phyloP scores from a whole-genome alignment of 208 protist genomes.

The Lotmaria passim region DNA sequence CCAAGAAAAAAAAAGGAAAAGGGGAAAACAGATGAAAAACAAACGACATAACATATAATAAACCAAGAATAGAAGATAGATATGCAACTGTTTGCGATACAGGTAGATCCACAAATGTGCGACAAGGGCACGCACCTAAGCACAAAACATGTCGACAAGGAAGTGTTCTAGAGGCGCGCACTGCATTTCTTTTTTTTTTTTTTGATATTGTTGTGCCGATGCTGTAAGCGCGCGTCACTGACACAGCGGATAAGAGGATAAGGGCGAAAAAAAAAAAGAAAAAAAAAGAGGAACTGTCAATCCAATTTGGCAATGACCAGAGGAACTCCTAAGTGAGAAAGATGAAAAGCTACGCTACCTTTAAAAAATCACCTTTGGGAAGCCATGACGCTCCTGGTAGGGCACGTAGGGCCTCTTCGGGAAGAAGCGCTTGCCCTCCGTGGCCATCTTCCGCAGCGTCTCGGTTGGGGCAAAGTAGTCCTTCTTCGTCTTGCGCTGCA shows the following conservation, averaged over 20 bases:
- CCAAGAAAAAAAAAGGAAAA: not conserved
- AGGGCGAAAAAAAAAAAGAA: not conserved
- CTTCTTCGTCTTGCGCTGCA: constrained; percentile 50
- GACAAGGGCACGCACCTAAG: too few species aligned
- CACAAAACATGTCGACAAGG: too few species aligned
- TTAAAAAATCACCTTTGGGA: constrained; percentile 55
- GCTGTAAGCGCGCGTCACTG: too few species aligned
- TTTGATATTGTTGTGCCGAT: too few species aligned
- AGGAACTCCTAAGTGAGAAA: not conserved
- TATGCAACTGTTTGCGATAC: too few species aligned
- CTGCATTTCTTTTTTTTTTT: too few species aligned
- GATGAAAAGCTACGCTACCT: not conserved
- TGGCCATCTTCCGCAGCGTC: constrained; percentile 69
- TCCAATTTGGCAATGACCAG: too few species aligned
- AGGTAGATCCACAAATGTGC: too few species aligned
- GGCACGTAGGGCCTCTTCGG: constrained; percentile 77
- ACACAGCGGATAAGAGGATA: too few species aligned
- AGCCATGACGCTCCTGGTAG: constrained; percentile 73
- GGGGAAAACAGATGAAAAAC: constrained; percentile 1
- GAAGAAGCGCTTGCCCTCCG: constrained; percentile 70
- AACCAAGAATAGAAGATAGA: too few species aligned
- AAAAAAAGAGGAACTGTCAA: not conserved
- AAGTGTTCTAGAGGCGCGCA: too few species aligned
- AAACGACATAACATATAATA: not conserved
- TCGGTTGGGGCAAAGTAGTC: constrained; percentile 67